A percentile compares a stretch with the other conserved stretches of the same genome.
Conservation (phyloP, 2,329 filamentous ascomycete genomes). For the Trichophyton benhamiae region DNA sequence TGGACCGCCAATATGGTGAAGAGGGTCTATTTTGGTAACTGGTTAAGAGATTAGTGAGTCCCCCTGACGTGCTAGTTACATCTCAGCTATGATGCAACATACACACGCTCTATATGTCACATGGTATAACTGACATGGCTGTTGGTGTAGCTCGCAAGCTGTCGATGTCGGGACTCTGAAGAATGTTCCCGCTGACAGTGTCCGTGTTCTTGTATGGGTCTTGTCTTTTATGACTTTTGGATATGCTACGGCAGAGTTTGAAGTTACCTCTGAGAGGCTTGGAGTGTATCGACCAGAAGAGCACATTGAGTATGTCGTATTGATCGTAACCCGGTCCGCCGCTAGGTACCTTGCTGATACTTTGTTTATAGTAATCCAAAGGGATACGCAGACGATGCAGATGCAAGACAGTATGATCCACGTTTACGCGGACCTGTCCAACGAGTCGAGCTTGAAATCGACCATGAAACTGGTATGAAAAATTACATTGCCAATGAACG, state of each 20-base stretch:
- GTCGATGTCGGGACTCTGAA: constrained; percentile 71
- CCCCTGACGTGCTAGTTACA: background rate
- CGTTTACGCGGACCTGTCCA: constrained; percentile 71
- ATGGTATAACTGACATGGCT: background rate
- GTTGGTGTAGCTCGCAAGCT: constrained; percentile 51
- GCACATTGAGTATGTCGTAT: constrained; percentile 34
- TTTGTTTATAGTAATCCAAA: constrained; percentile 51
- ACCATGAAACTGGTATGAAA: constrained; percentile 82
- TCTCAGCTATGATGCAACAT: background rate
- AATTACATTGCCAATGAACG: constrained; percentile 94
- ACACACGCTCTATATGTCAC: background rate
- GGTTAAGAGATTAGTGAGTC: constrained; percentile 61
- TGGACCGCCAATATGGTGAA: constrained; percentile 71
- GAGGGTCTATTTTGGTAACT: constrained; percentile 75
- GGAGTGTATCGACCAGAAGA: constrained; percentile 68
- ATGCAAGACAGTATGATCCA: constrained; percentile 64
- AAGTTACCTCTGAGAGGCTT: constrained; percentile 67
- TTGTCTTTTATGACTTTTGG: constrained; percentile 71
- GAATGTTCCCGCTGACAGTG: constrained; percentile 63
- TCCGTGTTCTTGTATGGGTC: constrained; percentile 69
- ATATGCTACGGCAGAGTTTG: constrained; percentile 76
- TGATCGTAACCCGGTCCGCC: background rate
- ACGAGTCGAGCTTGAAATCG: constrained; percentile 58
- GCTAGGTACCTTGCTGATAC: constrained; percentile 41
- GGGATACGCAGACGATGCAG: constrained; percentile 72